Base-by-base conservation (phyloP, 139 green algal species). In the Coccomyxa sp. region DNA sequence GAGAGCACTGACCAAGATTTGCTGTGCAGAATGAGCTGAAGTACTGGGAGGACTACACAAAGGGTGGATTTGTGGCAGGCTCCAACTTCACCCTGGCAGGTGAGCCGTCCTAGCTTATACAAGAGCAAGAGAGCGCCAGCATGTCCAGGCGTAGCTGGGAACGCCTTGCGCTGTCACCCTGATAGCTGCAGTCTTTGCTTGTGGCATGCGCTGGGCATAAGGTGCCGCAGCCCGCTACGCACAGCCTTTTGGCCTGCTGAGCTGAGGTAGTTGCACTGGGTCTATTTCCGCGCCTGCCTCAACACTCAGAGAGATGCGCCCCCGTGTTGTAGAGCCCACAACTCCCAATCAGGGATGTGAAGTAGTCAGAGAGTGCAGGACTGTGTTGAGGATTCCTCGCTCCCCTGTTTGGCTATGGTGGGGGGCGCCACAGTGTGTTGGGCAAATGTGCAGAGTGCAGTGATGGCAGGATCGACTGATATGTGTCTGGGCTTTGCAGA, bases 1-100 rank as follows among this genome's bases (percentile, higher is more conserved):
- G 69, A 34, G 8, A 34, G 24, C 34, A 27, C 27, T 72, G 64
- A 2, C 24, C 14, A 34, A 16, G 5, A 72, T 22, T 72, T 22
- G 7, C 27, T 64, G 18, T 72, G 64, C 64, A 72, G 64, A 36
- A 22, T 34, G 69, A 74, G 69, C 69, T 74, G 69, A 40, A 44
- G 14, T 41, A 39, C 69, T 74, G 69, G 69, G 69, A 74, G 33
- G 27, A 10, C 33, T 41, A 74, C 27, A 10, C 41, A 34, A 38
- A 40, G 34, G 64, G 29, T 1, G 69, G 69, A 9, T 74, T 44
- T 24, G 35, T 41, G 14, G 69, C 69, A 31, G 69, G 69, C 34
- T 27, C 12, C 12, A 34, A 74, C 24, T 74, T 74, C 69, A 50
- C 69, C 12, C 33, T 74, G 1, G 69, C 69, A 41, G 69, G 69